Evolutionary conservation across 2,329 filamentous ascomycete species (phyloP), one percentile per base, ranked within the genome.

Genomic region (Nectriaceae sp.): DNA sequence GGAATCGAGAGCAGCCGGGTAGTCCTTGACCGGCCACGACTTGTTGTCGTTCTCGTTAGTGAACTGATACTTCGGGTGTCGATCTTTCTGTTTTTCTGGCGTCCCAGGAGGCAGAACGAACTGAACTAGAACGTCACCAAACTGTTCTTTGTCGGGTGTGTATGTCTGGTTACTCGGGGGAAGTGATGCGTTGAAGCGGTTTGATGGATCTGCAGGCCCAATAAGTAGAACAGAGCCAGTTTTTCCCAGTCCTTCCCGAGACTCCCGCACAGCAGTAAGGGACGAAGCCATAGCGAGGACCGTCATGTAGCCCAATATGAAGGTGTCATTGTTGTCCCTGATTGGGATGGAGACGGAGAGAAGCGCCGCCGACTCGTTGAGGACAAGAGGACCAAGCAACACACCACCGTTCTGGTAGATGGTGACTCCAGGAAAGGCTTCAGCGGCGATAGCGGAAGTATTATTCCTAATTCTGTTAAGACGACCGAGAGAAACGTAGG

Each of bases 301-400:
- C 1, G 90, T 96, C 73, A 96, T 80, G 74, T 90, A 96, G 2
- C 90, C 92, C 4, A 96, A 75, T 1, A 93, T 80, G 53, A 87
- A 84, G 3, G 72, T 72, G 36, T 70, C 66, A 2, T 79, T 78
- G 2, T 77, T 76, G 64, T 87, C 84, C 50, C 89, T 79, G 44
- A 97, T 83, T 0, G 91, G 89, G 15, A 93, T 71, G 0, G 91
- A 96, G 49, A 96, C 75, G 3, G 91, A 96, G 11, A 96, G 66
- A 11, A 97, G 73, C 19, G 89, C 88, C 54, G 87, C 88, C 0
- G 83, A 82, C 38, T 80, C 72, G 64, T 95, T 94, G 54, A 94
- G 70, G 20, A 81, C 75, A 48, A 89, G 75, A 0, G 91, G 91
- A 0, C 92, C 92, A 0, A 94, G 76, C 2, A 96, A 71, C n/a